phyloP scores from a whole-genome alignment of 345 rosid species.

The Salix viminalis region DNA sequence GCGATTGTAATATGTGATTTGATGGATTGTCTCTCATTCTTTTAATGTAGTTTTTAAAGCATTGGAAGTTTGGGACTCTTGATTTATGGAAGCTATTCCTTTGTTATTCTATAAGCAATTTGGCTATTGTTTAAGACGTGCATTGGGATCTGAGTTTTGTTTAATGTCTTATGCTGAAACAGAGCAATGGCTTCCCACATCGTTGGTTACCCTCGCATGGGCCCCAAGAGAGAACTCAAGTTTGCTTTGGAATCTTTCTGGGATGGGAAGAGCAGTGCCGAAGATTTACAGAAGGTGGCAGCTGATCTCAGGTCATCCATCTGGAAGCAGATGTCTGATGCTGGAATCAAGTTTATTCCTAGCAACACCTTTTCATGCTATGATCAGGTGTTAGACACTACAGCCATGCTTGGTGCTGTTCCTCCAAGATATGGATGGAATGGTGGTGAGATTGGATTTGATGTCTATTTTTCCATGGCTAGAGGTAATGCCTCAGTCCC shows the following conservation, averaged over 20 bases:
- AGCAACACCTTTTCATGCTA: constrained; percentile 94
- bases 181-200: constrained; percentile 90
- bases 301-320: constrained; percentile 81
- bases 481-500: constrained; percentile 95
- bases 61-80: neutral
- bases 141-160: neutral
- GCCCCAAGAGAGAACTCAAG: constrained; percentile 97
- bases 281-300: constrained; percentile 76
- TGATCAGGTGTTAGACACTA: constrained; percentile 87
- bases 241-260: constrained; percentile 97
- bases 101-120: too few species aligned
- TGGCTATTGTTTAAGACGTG: neutral
- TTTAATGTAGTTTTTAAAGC: neutral
- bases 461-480: constrained; percentile 90
- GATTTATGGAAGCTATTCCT: neutral
- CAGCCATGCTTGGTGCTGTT: constrained; percentile 96
- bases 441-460: constrained; percentile 83
- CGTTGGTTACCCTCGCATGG: constrained; percentile 99
- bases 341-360: constrained; percentile 83
- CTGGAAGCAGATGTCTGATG: constrained; percentile 85
- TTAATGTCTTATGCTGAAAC: constrained; percentile 12
- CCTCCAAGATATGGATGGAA: constrained; percentile 79
- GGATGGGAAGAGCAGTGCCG: constrained; percentile 93
- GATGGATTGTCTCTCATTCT: neutral
- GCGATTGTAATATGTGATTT: neutral